Evolutionary conservation across 164 flowering plant genomes (phyloP), one percentile per base, ranked within the genome.

Genomic region (Liriodendron chinense): DNA sequence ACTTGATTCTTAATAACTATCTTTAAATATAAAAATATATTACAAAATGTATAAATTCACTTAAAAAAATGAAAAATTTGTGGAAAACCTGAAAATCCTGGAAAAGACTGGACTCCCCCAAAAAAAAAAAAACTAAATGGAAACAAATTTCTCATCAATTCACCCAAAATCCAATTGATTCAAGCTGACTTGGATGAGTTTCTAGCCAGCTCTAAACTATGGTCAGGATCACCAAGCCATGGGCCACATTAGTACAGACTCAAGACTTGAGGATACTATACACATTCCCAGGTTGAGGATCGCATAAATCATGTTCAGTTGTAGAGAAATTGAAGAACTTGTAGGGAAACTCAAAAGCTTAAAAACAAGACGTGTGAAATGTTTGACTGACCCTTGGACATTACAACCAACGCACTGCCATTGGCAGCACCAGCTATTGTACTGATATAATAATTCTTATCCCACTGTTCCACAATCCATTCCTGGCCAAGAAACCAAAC

Each of bases 381-480:
- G 59, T 8, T 20, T 24, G 18, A 65, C 20, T 63, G 71, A 93
- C 98, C 98, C 85, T 94, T 94, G 53, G 97, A 92, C 98, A 94
- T 92, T 16, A 92, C 93, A 18, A 94, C 94, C 82, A 92, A 77
- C 48, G 97, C 90, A 79, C 94, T 90, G 70, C 98, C 97, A 81
- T 90, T 94, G 68, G 74, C n/a, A 24, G 94, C 92, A 73, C 98
- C 98, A 76, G 96, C 98, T 28, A 94, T 87, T 34, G 98, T 82
- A 75, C 93, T 94, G 70, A 94, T 94, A 76, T 92, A 92, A 76
- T 78, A 94, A 75, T 91, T 92, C 79, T 88, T 90, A 71, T 94
- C 98, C 98, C 98, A 94, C 50, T 94, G 97, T 78, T 94, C 97
- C 96, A 94, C 91, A 48, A 94, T 94, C 98, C 97, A 94, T 64